These are phyloP conservation scores for Rhodocollybia butyracea DNA, from an alignment of 768 basidiomycete species.

Conservation along the genomic window DNA sequence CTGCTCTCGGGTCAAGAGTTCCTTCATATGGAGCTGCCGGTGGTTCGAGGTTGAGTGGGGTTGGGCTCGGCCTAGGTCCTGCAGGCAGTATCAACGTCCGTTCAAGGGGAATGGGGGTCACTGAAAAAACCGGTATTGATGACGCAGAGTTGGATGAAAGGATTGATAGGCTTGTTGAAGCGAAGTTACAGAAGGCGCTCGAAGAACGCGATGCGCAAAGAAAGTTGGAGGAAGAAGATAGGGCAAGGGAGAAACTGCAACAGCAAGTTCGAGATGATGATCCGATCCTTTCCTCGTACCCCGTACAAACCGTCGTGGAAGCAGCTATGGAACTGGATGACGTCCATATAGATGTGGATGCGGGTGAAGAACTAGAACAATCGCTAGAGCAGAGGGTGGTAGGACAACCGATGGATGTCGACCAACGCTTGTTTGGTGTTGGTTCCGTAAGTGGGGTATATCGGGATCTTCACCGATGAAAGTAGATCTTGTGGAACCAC, in stretches of 20 bases:
- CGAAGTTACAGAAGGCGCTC: constrained; percentile 68
- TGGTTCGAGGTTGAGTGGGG: constrained; percentile 1
- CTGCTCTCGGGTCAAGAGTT: not conserved
- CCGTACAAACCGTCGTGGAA: not conserved
- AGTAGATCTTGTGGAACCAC: not conserved
- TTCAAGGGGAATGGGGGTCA: constrained; percentile 74
- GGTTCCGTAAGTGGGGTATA: not conserved
- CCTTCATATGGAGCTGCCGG: constrained; percentile 3
- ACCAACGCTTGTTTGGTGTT: not conserved
- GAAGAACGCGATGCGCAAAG: constrained; percentile 66
- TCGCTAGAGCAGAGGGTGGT: not conserved
- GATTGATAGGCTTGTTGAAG: constrained; percentile 3
- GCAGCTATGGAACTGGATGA: not conserved
- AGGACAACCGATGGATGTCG: not conserved
- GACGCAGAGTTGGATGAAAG: not conserved
- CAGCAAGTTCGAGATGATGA: constrained; percentile 18
- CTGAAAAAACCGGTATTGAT: no score
- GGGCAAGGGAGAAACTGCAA: constrained; percentile 32
- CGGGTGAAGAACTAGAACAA: not conserved
- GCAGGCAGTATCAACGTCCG: constrained; percentile 50
- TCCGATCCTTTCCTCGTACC: not conserved
- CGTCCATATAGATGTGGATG: not conserved
- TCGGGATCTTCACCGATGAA: not conserved
- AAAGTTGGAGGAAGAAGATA: constrained; percentile 46
- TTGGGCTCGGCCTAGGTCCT: constrained; percentile 7